Base-by-base conservation (phyloP, 129 eudicot species). In the Logfia minima region DNA sequence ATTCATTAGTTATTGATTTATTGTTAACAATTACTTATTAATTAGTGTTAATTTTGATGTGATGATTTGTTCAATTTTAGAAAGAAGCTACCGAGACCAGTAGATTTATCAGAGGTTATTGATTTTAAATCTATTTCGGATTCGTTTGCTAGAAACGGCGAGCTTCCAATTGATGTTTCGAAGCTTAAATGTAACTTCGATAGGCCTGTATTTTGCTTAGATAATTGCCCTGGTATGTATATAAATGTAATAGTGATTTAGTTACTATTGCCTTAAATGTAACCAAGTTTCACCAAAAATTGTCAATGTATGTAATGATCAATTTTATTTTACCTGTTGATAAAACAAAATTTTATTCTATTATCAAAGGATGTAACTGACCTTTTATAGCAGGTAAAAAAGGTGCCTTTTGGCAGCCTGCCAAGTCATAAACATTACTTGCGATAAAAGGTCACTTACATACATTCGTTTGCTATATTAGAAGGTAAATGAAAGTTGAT, bases 31-130 rank as follows among this genome's bases (percentile, higher is more conserved):
- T 63, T 28, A 23, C 24, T 11, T 26, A 35, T 21, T 76, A 1
- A 11, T 59, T 52, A n/a, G 32, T 76, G 43, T 65, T 5, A 16
- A 59, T 59, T 32, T 59, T 2, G 64, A 2, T 48, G 31, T 10
- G 22, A 39, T 72, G n/a, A 23, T 79, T 13, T 31, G 26, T 26
- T 65, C 32, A 10, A 4, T 55, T 81, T 67, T 32, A 93, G 97
- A 85, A 93, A 84, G 80, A 90, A 87, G 86, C 84, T 73, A 56
- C 84, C 86, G 60, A 89, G 83, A 66, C 79, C 96, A 35, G 97
- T 93, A 24, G 98, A 93, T 80, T 83, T 90, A 64, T 87, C 96
- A 2, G 92, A 91, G 77, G 98, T 91, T 74, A 60, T 93, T n/a
- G 98, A 93, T 86, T 93, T 93, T 72, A 90, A 79, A 72, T 77